Conservation (phyloP, 352 stramenopile genomes). For the Pythium dissimile region DNA sequence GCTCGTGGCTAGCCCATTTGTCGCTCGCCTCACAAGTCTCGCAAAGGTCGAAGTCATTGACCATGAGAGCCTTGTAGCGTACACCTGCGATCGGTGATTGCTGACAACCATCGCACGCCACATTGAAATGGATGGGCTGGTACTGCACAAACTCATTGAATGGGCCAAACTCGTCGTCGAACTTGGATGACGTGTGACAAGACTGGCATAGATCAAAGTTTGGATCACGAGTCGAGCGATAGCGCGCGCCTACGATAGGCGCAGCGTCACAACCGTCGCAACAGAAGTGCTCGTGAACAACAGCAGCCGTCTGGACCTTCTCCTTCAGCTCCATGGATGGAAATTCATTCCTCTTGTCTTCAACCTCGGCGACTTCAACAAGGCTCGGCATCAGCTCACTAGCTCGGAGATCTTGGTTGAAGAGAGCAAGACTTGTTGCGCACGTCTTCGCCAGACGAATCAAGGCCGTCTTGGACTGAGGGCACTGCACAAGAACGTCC, state of each 20-base stretch:
- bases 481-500: slow-evolving; percentile 33
- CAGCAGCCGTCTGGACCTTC: slow-evolving; percentile 3
- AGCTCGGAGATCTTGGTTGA: slow-evolving; percentile 31
- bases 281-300: slow-evolving; percentile 25
- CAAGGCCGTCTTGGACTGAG: slow-evolving; percentile 40
- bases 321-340: slow-evolving; percentile 1
- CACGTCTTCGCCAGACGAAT: slow-evolving; percentile 44
- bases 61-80: slow-evolving; percentile 63
- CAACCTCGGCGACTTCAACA: slow-evolving; percentile 6
- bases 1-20: slow-evolving; percentile 27
- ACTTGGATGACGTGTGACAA: slow-evolving; percentile 17
- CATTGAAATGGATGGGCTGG: slow-evolving; percentile 28
- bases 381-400: slow-evolving; percentile 23
- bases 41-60: slow-evolving; percentile 70
- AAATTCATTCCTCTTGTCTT: slow-evolving; percentile 3
- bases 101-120: slow-evolving; percentile 57
- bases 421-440: slow-evolving; percentile 27
- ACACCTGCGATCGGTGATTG: slow-evolving; percentile 56
- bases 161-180: slow-evolving; percentile 9
- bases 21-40: slow-evolving; percentile 32
- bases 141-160: slow-evolving; percentile 16
- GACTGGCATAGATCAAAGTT: slow-evolving; percentile 37
- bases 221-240: slow-evolving; percentile 24
- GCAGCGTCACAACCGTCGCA: slow-evolving; percentile 37
- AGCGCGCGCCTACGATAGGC: slow-evolving; percentile 34